Conservation (phyloP, 495 filamentous ascomycete genomes). For the Talaromyces stipitatus region DNA sequence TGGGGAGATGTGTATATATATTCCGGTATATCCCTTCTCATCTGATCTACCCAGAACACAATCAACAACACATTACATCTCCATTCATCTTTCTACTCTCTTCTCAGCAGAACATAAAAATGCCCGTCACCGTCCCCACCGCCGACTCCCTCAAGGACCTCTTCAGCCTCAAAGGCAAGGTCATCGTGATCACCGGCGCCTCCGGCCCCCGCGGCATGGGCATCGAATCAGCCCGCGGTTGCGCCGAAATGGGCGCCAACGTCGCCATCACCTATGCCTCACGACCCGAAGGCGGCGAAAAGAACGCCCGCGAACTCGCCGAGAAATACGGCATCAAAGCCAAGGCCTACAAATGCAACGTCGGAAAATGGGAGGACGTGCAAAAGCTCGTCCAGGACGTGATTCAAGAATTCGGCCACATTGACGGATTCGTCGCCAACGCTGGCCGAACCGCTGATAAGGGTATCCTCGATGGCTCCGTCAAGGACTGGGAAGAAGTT, state of each 20-base stretch:
- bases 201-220: slow-evolving; percentile 64
- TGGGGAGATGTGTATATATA: too few species aligned
- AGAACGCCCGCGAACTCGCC: slow-evolving; percentile 53
- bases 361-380: slow-evolving; percentile 45
- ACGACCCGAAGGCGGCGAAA: slow-evolving; percentile 50
- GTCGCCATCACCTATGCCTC: slow-evolving; percentile 62
- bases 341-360: slow-evolving; percentile 57
- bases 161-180: slow-evolving; percentile 66
- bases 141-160: slow-evolving; percentile 53
- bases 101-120: slow-evolving; percentile 8
- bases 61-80: background rate
- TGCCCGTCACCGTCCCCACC: slow-evolving; percentile 52
- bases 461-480: slow-evolving; percentile 55
- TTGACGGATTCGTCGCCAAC: slow-evolving; percentile 63
- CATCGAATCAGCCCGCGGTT: slow-evolving; percentile 64
- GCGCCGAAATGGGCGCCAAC: slow-evolving; percentile 65
- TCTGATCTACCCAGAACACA: background rate
- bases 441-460: slow-evolving; percentile 57
- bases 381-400: slow-evolving; percentile 41
- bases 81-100: background rate
- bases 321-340: slow-evolving; percentile 56
- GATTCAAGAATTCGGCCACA: slow-evolving; percentile 55
- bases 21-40: too few species aligned
- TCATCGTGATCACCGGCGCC: slow-evolving; percentile 63
- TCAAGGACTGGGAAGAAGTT: slow-evolving; percentile 61